These are phyloP conservation scores for Pythium phragmiticola DNA, from an alignment of 352 stramenopile genomes.

Conservation along the genomic window DNA sequence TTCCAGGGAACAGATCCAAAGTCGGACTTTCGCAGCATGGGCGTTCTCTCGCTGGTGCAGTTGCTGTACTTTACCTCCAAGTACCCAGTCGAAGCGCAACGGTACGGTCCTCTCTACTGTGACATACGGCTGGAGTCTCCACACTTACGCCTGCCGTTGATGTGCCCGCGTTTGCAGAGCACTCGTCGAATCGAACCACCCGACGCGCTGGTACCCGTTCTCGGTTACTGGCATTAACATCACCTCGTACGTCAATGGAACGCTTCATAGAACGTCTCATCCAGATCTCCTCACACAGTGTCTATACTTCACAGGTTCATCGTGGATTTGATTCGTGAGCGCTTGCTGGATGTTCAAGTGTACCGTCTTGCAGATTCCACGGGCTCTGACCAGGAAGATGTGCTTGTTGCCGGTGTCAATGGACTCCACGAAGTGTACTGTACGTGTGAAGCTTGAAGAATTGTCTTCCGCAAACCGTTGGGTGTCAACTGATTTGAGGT, in stretches of 20 bases:
- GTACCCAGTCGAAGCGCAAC: slow-evolving; percentile 73
- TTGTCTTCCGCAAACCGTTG: neutral
- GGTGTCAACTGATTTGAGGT: neutral
- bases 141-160: too few relatives aligned
- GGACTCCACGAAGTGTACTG: slow-evolving; percentile 78
- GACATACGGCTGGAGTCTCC: neutral
- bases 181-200: slow-evolving; percentile 80
- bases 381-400: slow-evolving; percentile 27
- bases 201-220: slow-evolving; percentile 85
- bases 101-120: slow-evolving; percentile 29
- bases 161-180: slow-evolving; percentile 33
- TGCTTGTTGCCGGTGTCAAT: slow-evolving; percentile 34
- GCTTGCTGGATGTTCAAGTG: slow-evolving; percentile 71
- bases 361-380: slow-evolving; percentile 39
- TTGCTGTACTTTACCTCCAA: slow-evolving; percentile 73
- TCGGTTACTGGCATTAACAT: slow-evolving; percentile 87
- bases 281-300: neutral
- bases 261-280: neutral
- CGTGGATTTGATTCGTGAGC: slow-evolving; percentile 70
- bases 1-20: slow-evolving; percentile 86
- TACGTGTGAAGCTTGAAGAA: slow-evolving; percentile 25
- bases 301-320: slow-evolving; percentile 46
- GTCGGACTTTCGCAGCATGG: slow-evolving; percentile 87
- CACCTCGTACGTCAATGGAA: slow-evolving; percentile 44
- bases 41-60: slow-evolving; percentile 71